phyloP scores from a whole-genome alignment of 768 basidiomycete genomes.

The Trichaptum fuscoviolaceum region DNA sequence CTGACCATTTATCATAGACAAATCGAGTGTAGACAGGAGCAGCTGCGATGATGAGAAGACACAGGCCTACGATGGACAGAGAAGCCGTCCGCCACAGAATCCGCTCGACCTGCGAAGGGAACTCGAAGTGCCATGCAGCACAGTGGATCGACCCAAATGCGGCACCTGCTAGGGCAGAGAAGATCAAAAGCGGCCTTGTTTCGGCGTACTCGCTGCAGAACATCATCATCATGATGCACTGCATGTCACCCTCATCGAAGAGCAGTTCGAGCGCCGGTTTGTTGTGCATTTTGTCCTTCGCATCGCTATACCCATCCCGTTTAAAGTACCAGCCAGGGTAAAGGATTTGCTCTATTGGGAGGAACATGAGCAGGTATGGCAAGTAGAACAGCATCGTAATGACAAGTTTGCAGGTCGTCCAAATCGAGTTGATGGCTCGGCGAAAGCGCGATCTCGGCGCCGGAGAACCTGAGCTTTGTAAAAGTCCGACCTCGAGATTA shows the following conservation, averaged over 20 bases:
- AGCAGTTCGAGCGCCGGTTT: background rate
- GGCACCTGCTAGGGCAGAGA: background rate
- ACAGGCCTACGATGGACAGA: background rate
- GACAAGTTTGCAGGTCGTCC: background rate
- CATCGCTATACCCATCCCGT: background rate
- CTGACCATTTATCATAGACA: too few relatives aligned
- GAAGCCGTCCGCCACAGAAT: background rate
- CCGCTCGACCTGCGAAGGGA: too few relatives aligned
- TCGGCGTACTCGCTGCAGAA: background rate
- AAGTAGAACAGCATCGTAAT: background rate
- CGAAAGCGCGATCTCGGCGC: background rate
- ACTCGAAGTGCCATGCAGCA: background rate
- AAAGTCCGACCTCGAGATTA: background rate
- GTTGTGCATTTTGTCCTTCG: background rate
- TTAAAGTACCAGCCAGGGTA: too few relatives aligned
- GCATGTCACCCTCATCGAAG: background rate
- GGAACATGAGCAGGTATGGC: background rate
- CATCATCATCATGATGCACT: background rate
- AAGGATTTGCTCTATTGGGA: background rate
- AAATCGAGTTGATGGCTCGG: background rate
- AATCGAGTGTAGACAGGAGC: too few relatives aligned
- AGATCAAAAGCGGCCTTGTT: background rate
- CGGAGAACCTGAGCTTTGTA: background rate
- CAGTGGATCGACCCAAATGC: conserved; percentile 3
- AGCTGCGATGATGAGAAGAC: too few relatives aligned